Percentiles rank a stretch among this genome's conserved stretches.
phyloP scores from a whole-genome alignment of 805 yeast species.

The Maudiozyma barnettii region DNA sequence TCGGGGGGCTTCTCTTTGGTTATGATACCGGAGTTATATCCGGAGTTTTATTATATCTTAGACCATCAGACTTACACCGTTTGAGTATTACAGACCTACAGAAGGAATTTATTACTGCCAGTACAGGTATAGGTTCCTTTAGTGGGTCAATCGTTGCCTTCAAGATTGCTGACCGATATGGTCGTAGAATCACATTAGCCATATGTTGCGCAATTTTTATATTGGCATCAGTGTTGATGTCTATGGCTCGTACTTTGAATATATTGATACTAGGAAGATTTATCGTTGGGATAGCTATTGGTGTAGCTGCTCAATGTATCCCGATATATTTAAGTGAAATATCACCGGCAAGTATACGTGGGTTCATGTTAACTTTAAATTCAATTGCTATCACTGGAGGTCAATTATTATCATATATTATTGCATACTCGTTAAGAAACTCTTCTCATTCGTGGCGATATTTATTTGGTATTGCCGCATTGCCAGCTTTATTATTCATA shows the following conservation, averaged over 20 bases:
- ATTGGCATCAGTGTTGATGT: constrained; percentile 41
- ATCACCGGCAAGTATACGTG: constrained; percentile 35
- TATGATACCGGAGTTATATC: constrained; percentile 59
- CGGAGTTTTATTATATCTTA: constrained; percentile 42
- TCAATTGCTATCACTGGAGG: constrained; percentile 41
- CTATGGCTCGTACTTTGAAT: constrained; percentile 32
- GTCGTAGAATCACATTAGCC: constrained; percentile 32
- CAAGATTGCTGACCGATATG: constrained; percentile 40
- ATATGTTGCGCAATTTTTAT: constrained; percentile 39
- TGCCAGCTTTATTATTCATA: constrained; percentile 36
- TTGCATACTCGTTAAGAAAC: constrained; percentile 28
- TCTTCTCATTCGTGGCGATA: constrained; percentile 30
- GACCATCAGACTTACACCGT: constrained; percentile 31
- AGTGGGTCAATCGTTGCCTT: constrained; percentile 45
- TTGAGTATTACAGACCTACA: constrained; percentile 28
- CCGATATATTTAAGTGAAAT: constrained; percentile 51
- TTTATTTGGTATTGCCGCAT: constrained; percentile 31
- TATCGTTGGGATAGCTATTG: constrained; percentile 63
- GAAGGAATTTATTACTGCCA: constrained; percentile 37
- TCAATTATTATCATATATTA: constrained; percentile 37
- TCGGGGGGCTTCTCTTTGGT: constrained; percentile 56
- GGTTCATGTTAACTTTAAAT: constrained; percentile 32
- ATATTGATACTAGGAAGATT: constrained; percentile 46
- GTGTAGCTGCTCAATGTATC: constrained; percentile 58
- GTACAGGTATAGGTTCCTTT: constrained; percentile 46